Evolutionary conservation across 805 yeast species (phyloP), one percentile per base, ranked within the genome.

Genomic region (Maudiozyma saulgeensis): DNA sequence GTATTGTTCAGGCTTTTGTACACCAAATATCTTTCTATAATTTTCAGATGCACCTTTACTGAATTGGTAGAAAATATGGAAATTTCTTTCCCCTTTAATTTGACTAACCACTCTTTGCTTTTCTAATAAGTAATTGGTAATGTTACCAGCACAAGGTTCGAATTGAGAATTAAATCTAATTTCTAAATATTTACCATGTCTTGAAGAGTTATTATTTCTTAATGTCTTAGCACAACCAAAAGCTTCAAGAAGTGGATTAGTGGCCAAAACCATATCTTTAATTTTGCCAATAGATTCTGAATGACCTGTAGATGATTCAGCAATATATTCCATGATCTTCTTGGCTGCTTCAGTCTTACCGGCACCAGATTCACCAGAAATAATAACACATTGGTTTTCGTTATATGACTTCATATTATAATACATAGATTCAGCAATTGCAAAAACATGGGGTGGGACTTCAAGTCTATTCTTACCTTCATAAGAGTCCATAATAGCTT

Each of bases 331-430:
- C 98, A 91, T 91, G 68, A 91, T 90, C 66, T 95, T 81, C 72
- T 91, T 91, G 41, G 98, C 97, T 21, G 97, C 97, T 70, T 91
- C 98, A 5, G 98, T 91, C 64, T 91, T 91, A 46, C 98, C 98
- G 4, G 98, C 98, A 53, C 98, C 98, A 1, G 96, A 87, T 67
- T 91, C 98, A 50, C 98, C 98, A 2, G 96, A 87, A 56, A 93
- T 93, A 59, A 93, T 93, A 21, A 93, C 98, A 76, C 98, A 91
- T 67, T 93, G 99, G 63, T 82, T 88, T 60, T 93, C 98, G 51
- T 85, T 80, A 68, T 93, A 93, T 0, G 96, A 84, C 68, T 90
- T 90, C 82, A 93, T 77, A 66, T 91, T 87, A 70, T 93, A 91
- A 68, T 84, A 93, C 96, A 93, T 89, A 35, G 95, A 72, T 69